These are phyloP conservation scores for Tilletia indica DNA, from an alignment of 1,284 basidiomycete genomes.

Conservation along the genomic window DNA sequence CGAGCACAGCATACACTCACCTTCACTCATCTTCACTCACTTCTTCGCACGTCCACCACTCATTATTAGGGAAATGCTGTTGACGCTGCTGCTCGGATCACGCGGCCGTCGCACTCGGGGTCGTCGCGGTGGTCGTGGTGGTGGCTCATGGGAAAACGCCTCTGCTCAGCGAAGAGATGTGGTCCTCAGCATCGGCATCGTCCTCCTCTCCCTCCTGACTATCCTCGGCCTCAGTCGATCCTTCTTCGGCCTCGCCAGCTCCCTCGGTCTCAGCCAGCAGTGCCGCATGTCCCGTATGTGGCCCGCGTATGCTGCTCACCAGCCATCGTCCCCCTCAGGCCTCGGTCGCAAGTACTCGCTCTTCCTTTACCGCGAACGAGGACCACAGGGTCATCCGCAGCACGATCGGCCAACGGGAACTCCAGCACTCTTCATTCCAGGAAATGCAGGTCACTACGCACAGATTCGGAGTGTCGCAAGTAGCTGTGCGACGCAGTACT, in stretches of 20 bases:
- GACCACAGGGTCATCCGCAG: slow-evolving; percentile 23
- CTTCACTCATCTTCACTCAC: too few species aligned
- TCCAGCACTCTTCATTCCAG: slow-evolving; percentile 93
- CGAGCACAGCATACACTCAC: too few species aligned
- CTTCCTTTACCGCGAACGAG: slow-evolving; percentile 83
- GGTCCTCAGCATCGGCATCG: neutral
- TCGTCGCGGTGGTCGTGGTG: neutral
- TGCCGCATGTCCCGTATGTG: slow-evolving; percentile 99
- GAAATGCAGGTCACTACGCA: slow-evolving; percentile 90
- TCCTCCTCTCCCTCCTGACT: slow-evolving; percentile 24
- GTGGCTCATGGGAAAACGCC: too few species aligned
- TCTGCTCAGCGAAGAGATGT: neutral
- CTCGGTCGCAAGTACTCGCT: slow-evolving; percentile 75
- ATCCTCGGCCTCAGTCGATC: slow-evolving; percentile 28
- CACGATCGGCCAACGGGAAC: slow-evolving; percentile 28
- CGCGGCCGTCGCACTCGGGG: neutral
- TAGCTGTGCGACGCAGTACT: slow-evolving; percentile 78
- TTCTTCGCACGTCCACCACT: too few species aligned
- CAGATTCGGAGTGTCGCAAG: slow-evolving; percentile 94
- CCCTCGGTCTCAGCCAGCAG: slow-evolving; percentile 48
- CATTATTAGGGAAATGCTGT: neutral
- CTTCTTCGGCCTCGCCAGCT: slow-evolving; percentile 32
- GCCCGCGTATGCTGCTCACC: slow-evolving; percentile 73
- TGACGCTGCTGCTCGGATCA: slow-evolving; percentile 8
- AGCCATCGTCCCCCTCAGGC: slow-evolving; percentile 66